Conservation (phyloP, 768 basidiomycete species). For the Leucocoprinus sp. region DNA sequence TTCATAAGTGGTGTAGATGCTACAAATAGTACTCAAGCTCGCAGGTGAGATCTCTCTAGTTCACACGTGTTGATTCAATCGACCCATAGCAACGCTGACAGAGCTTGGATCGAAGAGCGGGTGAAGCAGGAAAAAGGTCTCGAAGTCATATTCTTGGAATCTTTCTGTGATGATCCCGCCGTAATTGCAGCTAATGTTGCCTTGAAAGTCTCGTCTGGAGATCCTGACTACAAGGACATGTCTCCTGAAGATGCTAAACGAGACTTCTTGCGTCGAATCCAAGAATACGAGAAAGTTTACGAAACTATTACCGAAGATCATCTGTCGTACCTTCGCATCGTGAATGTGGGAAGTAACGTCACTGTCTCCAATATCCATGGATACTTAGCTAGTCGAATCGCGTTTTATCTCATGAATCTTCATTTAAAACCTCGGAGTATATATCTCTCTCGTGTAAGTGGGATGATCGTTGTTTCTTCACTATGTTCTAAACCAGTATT, state of each 20-base stretch:
- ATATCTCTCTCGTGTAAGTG: constrained; percentile 84
- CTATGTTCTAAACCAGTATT: constrained; percentile 2
- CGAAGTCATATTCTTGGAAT: constrained; percentile 89
- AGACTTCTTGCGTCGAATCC: constrained; percentile 89
- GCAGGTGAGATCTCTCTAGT: constrained; percentile 42
- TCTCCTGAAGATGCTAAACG: constrained; percentile 76
- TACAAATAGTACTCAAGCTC: constrained; percentile 78
- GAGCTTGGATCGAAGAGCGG: constrained; percentile 77
- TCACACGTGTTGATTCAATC: neutral
- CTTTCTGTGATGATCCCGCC: constrained; percentile 86
- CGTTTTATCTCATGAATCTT: constrained; percentile 97
- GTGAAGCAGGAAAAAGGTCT: constrained; percentile 84
- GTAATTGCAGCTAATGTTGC: constrained; percentile 95
- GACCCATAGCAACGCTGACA: constrained; percentile 20
- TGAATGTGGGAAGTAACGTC: constrained; percentile 88
- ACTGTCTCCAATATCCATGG: constrained; percentile 83
- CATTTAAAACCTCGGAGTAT: constrained; percentile 96
- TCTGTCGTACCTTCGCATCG: constrained; percentile 84
- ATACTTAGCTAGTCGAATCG: constrained; percentile 93
- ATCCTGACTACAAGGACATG: constrained; percentile 94
- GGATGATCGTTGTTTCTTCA: neutral
- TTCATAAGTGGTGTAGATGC: constrained; percentile 59
- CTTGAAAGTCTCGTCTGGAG: constrained; percentile 91
- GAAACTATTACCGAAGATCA: constrained; percentile 90
- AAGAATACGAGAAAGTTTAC: constrained; percentile 90